Base-by-base conservation (phyloP, 1,139 yeast genomes). In the Nakaseomyces kungkrabaensis region DNA sequence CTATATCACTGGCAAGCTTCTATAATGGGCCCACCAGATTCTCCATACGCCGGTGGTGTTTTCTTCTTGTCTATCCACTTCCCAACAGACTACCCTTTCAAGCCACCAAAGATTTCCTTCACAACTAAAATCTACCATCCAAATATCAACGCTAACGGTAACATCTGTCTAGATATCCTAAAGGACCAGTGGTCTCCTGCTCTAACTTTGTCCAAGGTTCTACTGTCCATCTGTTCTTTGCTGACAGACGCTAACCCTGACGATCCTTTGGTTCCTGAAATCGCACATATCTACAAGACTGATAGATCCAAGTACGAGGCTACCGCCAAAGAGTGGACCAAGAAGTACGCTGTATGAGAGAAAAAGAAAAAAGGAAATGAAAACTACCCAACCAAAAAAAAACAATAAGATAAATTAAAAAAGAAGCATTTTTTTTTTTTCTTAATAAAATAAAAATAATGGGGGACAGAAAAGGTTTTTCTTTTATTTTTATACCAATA, bases 261-360 rank as follows among this genome's bases (percentile, higher is more conserved):
- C 70, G 98, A 92, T 75, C 98, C 98, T 53, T 81, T 94, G 68
- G 99, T 92, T 46, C 97, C 97, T 29, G 98, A 92, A 72, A 92
- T 92, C 63, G 98, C 98, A 54, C 95, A 92, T 68, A 81, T 89
- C 59, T 94, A 92, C 76, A 90, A 90, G 76, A 88, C 89, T 59
- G 97, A 92, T 73, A 80, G 95, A 69, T 76, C 89, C 52, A 87
- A 90, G 72, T 92, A 90, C 70, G 97, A 92, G 73, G 88, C 96
- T 59, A 90, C 96, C 54, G 99, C 99, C 51, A 84, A 85, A 68
- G 99, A 92, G 74, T 92, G 98, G 97, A 92, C 98, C 48, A 85
- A 92, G 76, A 92, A 92, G 74, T 92, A 87, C 71, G 98, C 98
- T 59, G 94, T 90, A 67, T 92, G 76, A 68, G 17, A 34, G 25